These are phyloP conservation scores for Artomyces pyxidatus DNA, from an alignment of 768 basidiomycete genomes.

Conservation along the genomic window DNA sequence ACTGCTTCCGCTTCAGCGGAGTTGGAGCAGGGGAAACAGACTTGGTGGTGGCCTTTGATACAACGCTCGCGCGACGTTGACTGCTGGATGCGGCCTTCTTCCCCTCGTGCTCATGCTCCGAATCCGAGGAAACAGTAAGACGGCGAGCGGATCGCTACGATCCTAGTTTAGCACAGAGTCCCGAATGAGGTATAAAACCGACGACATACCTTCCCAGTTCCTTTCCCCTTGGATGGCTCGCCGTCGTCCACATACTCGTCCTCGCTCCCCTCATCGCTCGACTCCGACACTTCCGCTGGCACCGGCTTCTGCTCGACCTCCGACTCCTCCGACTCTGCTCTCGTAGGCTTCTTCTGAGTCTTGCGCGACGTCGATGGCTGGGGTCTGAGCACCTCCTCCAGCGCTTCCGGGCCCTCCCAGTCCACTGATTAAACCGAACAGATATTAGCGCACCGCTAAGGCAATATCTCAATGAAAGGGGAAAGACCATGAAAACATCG, in stretches of 20 bases:
- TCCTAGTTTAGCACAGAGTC: constrained; percentile 1
- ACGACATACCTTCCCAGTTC: constrained; percentile 38
- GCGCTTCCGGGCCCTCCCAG: constrained; percentile 62
- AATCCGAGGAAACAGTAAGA: constrained; percentile 31
- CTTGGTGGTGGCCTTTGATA: constrained; percentile 9
- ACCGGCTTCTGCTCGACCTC: constrained; percentile 30
- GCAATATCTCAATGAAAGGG: too few species aligned
- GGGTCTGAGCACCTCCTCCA: constrained; percentile 32
- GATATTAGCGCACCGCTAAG: not conserved
- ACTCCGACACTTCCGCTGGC: constrained; percentile 17
- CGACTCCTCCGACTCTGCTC: constrained; percentile 31
- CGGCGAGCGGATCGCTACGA: constrained; percentile 38
- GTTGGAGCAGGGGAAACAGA: constrained; percentile 2
- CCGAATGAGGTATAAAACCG: constrained; percentile 2
- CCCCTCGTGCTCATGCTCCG: constrained; percentile 15
- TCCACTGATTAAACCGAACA: constrained; percentile 38
- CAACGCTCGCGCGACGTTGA: constrained; percentile 13
- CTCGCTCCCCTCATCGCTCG: constrained; percentile 36
- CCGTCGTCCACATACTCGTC: constrained; percentile 63
- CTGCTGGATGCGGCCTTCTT: not conserved
- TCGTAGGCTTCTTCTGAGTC: constrained; percentile 21
- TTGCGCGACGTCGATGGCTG: constrained; percentile 10
- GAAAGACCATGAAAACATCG: too few species aligned
- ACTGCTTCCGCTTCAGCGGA: constrained; percentile 49
- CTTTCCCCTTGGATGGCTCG: constrained; percentile 29